phyloP scores from a whole-genome alignment of 2,329 filamentous ascomycete genomes.

The Xylaria sp. region DNA sequence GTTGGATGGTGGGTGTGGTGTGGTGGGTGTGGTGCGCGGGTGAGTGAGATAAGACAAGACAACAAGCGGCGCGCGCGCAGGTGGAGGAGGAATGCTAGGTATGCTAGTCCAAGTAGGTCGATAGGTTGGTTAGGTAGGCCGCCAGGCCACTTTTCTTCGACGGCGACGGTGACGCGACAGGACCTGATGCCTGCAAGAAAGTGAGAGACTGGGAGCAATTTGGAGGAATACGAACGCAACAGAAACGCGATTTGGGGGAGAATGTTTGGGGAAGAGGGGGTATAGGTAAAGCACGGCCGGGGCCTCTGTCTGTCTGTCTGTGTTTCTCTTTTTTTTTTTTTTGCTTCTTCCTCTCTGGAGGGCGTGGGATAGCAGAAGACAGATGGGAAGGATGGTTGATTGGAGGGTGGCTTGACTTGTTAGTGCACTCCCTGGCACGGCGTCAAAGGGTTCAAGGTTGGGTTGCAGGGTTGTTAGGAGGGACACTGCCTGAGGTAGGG shows the following conservation, averaged over 20 bases:
- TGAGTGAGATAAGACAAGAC: constrained; percentile 31
- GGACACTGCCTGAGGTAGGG: no score
- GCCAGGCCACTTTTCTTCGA: not conserved
- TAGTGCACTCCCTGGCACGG: constrained; percentile 17
- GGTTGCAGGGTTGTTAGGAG: constrained; percentile 21
- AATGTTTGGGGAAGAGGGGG: constrained; percentile 19
- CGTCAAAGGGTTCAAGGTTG: constrained; percentile 26
- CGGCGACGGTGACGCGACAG: not conserved
- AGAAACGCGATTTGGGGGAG: constrained; percentile 9
- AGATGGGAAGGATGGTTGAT: constrained; percentile 21
- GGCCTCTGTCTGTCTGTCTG: constrained; percentile 9
- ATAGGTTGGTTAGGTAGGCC: not conserved
- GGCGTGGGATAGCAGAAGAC: constrained; percentile 18
- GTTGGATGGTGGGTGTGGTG: not conserved
- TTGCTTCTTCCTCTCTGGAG: constrained; percentile 10
- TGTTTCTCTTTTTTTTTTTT: not conserved
- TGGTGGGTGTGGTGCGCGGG: constrained; percentile 31
- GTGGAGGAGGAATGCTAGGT: constrained; percentile 34
- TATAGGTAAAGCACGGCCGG: constrained; percentile 9
- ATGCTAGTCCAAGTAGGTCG: not conserved
- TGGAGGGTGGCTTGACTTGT: constrained; percentile 17
- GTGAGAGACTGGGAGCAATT: constrained; percentile 11
- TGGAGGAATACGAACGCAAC: constrained; percentile 12
- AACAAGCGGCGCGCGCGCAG: constrained; percentile 18
- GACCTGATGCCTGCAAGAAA: constrained; percentile 2